phyloP scores from a whole-genome alignment of 1,284 basidiomycete genomes.

The Chondrostereum purpureum region DNA sequence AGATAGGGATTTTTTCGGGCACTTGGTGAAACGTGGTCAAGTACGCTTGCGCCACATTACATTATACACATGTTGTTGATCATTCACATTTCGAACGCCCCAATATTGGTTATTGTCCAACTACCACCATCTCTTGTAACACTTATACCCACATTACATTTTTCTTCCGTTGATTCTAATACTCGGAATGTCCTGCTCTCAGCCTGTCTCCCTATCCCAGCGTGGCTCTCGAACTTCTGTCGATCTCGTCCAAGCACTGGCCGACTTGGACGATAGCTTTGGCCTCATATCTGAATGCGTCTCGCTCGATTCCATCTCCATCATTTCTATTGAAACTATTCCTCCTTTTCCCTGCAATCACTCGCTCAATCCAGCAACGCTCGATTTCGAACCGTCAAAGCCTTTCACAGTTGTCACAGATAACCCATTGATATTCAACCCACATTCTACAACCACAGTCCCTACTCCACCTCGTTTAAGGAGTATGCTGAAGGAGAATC shows the following conservation, averaged over 20 bases:
- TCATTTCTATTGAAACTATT: slow-evolving; percentile 18
- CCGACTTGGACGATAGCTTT: slow-evolving; percentile 1
- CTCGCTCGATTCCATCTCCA: slow-evolving; percentile 23
- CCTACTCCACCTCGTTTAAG: slow-evolving; percentile 50
- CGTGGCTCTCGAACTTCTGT: background rate
- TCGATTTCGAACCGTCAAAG: slow-evolving; percentile 3
- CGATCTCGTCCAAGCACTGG: slow-evolving; percentile 5
- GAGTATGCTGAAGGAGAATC: slow-evolving; percentile 40
- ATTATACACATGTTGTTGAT: too few relatives aligned
- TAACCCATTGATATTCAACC: background rate
- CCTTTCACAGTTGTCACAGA: slow-evolving; percentile 1
- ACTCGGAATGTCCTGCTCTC: background rate
- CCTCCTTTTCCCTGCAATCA: slow-evolving; percentile 23
- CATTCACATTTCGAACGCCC: too few relatives aligned
- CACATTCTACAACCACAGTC: slow-evolving; percentile 27
- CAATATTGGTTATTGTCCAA: too few relatives aligned
- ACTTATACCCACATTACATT: too few relatives aligned
- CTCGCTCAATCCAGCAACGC: slow-evolving; percentile 6
- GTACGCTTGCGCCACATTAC: too few relatives aligned
- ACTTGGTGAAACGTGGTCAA: too few relatives aligned
- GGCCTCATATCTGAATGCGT: slow-evolving; percentile 19
- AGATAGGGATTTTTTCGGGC: too few relatives aligned
- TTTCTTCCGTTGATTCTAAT: too few relatives aligned
- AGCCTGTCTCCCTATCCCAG: background rate
- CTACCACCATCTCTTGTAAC: too few relatives aligned